Evolutionary conservation across 306 rosid genomes (phyloP), one percentile per base, ranked within the genome.

Genomic region (Benincasa hispida): DNA sequence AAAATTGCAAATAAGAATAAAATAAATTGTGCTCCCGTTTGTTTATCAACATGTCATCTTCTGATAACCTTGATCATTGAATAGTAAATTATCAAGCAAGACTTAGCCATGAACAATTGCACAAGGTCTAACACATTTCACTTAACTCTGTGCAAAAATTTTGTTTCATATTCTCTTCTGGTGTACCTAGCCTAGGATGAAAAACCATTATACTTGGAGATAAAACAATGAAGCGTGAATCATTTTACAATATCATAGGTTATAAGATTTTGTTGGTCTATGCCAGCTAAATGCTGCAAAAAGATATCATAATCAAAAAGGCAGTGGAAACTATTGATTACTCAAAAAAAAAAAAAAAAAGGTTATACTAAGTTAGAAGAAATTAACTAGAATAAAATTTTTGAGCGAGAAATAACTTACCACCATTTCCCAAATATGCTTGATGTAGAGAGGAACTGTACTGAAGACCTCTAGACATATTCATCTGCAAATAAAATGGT

Each of bases 401-500:
- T 14, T 47, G 18, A 70, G 42, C 19, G 2, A 47, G 11, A 55
- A 45, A 45, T 57, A 53, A 74, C 67, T 74, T 55, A 74, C 78
- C 27, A 30, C n/a, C 15, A 55, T 34, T 39, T 35, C 78, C 39
- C 67, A 55, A 35, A 74, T 55, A 35, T 74, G 51, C 67, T 12
- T 22, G 48, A 34, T 35, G 66, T 12, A 25, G 51, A 21, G 37
- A 55, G 21, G 35, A 55, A 39, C 78, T 10, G 55, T 21, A 27
- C 12, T 5, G 66, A 74, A 55, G 66, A 12, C 63, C 34, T 35
- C 51, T 74, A 54, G 24, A 74, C 13, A 13, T 67, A 74, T 57
- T n/a, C 78, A 55, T 53, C 78, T 74, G 78, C 78, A 54, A 56
- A 55, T 30, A 32, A 22, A 35, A n/a, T 54, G 66, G 35, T 54